phyloP scores from a whole-genome alignment of 2,329 filamentous ascomycete genomes.

The Chrysoporthe austroafricana region DNA sequence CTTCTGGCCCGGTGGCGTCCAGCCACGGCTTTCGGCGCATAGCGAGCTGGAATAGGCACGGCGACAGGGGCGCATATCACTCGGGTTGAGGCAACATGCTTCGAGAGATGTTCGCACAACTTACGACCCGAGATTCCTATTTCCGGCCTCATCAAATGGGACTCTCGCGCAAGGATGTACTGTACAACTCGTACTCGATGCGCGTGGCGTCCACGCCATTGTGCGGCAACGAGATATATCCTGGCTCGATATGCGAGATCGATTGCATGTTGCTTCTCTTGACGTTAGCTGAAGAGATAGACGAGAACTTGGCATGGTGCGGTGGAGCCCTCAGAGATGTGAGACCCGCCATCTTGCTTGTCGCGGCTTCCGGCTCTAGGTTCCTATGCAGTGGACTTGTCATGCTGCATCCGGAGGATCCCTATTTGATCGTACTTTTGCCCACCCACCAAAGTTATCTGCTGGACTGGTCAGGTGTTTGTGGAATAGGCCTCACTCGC shows the following conservation, averaged over 20 bases:
- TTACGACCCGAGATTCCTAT: not conserved
- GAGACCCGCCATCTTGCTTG: not conserved
- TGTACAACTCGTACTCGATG: not conserved
- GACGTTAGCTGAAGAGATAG: not conserved
- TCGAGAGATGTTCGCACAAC: not conserved
- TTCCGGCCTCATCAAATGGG: not conserved
- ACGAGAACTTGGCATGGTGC: not conserved
- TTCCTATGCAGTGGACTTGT: conserved; percentile 1
- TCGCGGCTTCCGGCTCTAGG: not conserved
- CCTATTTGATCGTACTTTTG: not conserved
- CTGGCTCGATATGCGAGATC: conserved; percentile 12
- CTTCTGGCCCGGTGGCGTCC: not conserved
- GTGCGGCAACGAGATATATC: not conserved
- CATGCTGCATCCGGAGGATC: not conserved
- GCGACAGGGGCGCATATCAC: not conserved
- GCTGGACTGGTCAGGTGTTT: not conserved
- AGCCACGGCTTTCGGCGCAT: not conserved
- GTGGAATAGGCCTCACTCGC: not conserved
- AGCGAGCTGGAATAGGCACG: not conserved
- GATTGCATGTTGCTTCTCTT: conserved; percentile 3
- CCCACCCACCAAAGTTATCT: not conserved
- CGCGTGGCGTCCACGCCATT: not conserved
- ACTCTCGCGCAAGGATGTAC: not conserved
- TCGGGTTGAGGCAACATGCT: not conserved
- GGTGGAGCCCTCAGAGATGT: not conserved